A percentile compares a stretch with the other conserved stretches of the same genome.
Conservation (phyloP, 78 protist genomes). For the Trichosphaerium sp. region DNA sequence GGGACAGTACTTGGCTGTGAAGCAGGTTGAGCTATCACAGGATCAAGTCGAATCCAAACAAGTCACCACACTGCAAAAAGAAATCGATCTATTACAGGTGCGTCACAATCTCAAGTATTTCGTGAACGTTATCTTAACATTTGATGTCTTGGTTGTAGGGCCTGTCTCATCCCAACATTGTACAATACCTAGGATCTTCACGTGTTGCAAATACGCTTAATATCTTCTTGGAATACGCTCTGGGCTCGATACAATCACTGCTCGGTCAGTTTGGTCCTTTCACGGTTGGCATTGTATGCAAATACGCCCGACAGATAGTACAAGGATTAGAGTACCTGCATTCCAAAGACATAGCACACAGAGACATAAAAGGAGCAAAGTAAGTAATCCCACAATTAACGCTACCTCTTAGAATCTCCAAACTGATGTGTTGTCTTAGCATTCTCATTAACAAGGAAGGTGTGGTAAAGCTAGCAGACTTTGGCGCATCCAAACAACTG, state of each 20-base stretch:
- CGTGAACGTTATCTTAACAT: background rate
- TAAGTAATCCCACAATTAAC: too few species aligned
- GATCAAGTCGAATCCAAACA: too few species aligned
- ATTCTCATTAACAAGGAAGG: background rate
- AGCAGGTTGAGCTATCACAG: background rate
- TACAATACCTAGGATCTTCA: background rate
- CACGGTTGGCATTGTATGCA: background rate
- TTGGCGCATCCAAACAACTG: conserved; percentile 9
- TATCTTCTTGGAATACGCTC: background rate
- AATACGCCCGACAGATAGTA: background rate
- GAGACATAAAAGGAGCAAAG: background rate
- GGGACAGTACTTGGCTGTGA: background rate
- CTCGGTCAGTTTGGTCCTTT: background rate
- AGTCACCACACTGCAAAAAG: too few species aligned
- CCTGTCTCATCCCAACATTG: background rate
- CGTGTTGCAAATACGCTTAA: background rate
- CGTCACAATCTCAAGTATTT: too few species aligned
- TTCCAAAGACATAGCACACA: background rate
- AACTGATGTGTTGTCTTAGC: too few species aligned
- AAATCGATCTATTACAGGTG: too few species aligned
- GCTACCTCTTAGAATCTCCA: too few species aligned
- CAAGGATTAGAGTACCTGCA: background rate
- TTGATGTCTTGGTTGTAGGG: background rate
- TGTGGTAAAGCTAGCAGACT: background rate
- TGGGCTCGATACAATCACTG: background rate